Base-by-base conservation (phyloP, 257 asterid genomes). In the Solanum pennellii region DNA sequence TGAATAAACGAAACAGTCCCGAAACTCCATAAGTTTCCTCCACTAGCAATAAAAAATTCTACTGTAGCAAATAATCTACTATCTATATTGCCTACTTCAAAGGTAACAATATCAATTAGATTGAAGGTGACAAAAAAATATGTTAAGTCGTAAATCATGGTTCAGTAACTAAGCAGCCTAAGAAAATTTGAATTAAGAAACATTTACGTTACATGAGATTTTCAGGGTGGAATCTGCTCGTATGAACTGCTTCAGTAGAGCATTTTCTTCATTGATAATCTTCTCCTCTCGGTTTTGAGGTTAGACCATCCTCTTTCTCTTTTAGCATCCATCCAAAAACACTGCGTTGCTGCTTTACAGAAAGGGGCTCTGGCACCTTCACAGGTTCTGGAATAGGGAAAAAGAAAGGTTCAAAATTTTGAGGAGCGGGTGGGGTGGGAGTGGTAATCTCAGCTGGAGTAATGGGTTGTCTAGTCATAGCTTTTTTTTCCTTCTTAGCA, bases 321-420 rank as follows among this genome's bases (percentile, higher is more conserved):
- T 94, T 96, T 59, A 94, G 90, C 82, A 93, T 94, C 98, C 97
- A 94, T 88, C 92, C 88, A 90, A 94, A 94, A 72, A 92, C 85
- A 80, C 94, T 94, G 20, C 90, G 94, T 85, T 95, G 97, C 86
- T 93, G 91, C 56, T 90, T 92, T 90, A 89, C 93, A 15, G 91
- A 94, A 80, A 94, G 56, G 12, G 93, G 94, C 83, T 87, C 88
- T 33, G 90, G 92, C 86, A 88, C 89, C 75, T 90, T 88, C 90
- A 89, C 89, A 25, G 94, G 94, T 80, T 59, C 91, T 5, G 89
- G 35, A 13, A 77, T 44, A 77, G 62, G 39, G 27, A 94, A 92
- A 83, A 89, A 23, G 56, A 90, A 5, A 56, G 85, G 68, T 77
- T 77, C 84, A 44, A 25, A 8, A n/a, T 77, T 77, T 44, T 77